Conservation (phyloP, 345 rosid species). For the Pistacia atlantica region DNA sequence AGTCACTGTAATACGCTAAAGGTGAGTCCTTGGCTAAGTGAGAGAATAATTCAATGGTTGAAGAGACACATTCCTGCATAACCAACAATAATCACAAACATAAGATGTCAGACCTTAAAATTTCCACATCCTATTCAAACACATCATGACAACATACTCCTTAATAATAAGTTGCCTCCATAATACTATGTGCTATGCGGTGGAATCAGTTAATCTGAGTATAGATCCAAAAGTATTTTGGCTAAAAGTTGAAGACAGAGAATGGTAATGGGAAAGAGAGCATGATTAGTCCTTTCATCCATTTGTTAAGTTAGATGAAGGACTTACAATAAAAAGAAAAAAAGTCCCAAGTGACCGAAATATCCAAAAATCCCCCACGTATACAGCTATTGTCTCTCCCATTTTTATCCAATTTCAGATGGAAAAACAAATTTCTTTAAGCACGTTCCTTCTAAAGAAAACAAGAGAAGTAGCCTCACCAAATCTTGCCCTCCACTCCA, state of each 20-base stretch:
- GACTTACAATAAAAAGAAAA: too few relatives aligned
- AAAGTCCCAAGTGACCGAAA: neutral
- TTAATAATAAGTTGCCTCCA: neutral
- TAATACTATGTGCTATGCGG: neutral
- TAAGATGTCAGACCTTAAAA: slow-evolving; percentile 5
- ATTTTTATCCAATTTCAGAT: too few relatives aligned
- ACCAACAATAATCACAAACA: slow-evolving; percentile 22
- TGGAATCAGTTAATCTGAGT: neutral
- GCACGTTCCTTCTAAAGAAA: too few relatives aligned
- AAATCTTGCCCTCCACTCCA: too few relatives aligned
- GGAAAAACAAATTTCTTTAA: too few relatives aligned
- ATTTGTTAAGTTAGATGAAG: too few relatives aligned
- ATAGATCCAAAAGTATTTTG: slow-evolving; percentile 5
- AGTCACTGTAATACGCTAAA: slow-evolving; percentile 30
- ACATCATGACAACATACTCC: slow-evolving; percentile 6
- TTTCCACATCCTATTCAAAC: neutral
- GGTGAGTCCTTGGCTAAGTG: slow-evolving; percentile 51
- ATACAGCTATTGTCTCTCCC: too few relatives aligned
- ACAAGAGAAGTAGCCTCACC: too few relatives aligned
- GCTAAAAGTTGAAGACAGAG: neutral
- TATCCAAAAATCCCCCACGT: neutral
- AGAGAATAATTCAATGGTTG: slow-evolving; percentile 67
- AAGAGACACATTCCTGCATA: slow-evolving; percentile 70
- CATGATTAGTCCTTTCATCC: too few relatives aligned
- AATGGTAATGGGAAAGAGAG: neutral